Conservation (phyloP, 495 filamentous ascomycete species). For the Aspergillus olivimuriae region DNA sequence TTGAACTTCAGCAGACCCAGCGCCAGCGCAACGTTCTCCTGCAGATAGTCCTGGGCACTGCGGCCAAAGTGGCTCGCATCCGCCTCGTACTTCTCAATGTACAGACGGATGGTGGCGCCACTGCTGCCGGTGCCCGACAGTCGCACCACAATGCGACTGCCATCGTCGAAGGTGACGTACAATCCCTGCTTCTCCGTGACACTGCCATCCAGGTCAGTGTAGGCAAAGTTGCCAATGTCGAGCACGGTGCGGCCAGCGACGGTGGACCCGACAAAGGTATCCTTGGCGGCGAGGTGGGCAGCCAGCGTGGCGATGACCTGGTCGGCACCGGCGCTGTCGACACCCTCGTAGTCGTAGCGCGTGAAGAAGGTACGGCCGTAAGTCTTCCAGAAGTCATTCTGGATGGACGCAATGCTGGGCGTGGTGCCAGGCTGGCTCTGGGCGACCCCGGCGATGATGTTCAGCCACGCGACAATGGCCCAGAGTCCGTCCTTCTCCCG, state of each 20-base stretch:
- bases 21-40: slow-evolving; percentile 78
- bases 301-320: slow-evolving; percentile 75
- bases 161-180: slow-evolving; percentile 90
- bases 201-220: slow-evolving; percentile 94
- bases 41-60: slow-evolving; percentile 90
- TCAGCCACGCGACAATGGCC: slow-evolving; percentile 96
- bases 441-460: slow-evolving; percentile 93
- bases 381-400: slow-evolving; percentile 93
- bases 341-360: slow-evolving; percentile 95
- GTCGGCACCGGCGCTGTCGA: slow-evolving; percentile 82
- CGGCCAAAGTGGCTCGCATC: slow-evolving; percentile 67
- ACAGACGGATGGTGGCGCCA: slow-evolving; percentile 92
- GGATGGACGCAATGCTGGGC: slow-evolving; percentile 90
- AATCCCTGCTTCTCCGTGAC: slow-evolving; percentile 94
- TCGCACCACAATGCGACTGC: slow-evolving; percentile 87
- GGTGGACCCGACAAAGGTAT: slow-evolving; percentile 74
- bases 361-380: slow-evolving; percentile 99
- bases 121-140: slow-evolving; percentile 91
- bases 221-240: slow-evolving; percentile 91
- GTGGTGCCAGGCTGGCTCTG: slow-evolving; percentile 64
- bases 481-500: slow-evolving; percentile 98
- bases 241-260: slow-evolving; percentile 75
- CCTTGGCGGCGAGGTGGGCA: slow-evolving; percentile 59
- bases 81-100: slow-evolving; percentile 84
- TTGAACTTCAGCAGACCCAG: slow-evolving; percentile 81